phyloP scores from a whole-genome alignment of 106 monocot genomes.

The Dendrobium huoshanense region DNA sequence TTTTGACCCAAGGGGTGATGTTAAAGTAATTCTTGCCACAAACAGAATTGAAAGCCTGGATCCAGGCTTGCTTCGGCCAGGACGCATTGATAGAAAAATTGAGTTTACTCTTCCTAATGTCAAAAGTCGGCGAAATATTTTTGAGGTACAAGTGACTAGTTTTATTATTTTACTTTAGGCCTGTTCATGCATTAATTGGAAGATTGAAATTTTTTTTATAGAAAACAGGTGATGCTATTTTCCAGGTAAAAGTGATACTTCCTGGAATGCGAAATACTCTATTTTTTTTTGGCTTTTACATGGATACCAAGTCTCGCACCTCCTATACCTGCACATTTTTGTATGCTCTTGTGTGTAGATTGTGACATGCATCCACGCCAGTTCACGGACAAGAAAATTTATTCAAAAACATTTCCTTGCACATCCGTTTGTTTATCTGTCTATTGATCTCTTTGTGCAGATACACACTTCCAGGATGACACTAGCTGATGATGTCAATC shows the following conservation, averaged over 20 bases:
- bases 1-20: conserved; percentile 95
- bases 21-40: conserved; percentile 94
- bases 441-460: conserved; percentile 21
- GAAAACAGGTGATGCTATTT: background rate
- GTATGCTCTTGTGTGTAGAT: background rate
- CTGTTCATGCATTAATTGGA: background rate
- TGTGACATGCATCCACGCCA: background rate
- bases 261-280: too few species aligned
- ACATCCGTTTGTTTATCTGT: background rate
- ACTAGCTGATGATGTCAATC: conserved; percentile 85
- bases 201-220: background rate
- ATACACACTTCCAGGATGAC: conserved; percentile 98
- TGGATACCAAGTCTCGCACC: too few species aligned
- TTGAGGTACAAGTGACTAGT: conserved; percentile 39
- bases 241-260: too few species aligned
- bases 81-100: conserved; percentile 88
- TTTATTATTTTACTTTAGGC: background rate
- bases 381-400: background rate
- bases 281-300: too few species aligned
- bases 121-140: conserved; percentile 82
- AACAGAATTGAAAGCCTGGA: conserved; percentile 96
- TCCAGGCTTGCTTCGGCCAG: conserved; percentile 86
- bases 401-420: background rate
- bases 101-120: conserved; percentile 96
- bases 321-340: background rate